These are phyloP conservation scores for Pycnococcus provasolii DNA, from an alignment of 139 green algal species.

Conservation along the genomic window DNA sequence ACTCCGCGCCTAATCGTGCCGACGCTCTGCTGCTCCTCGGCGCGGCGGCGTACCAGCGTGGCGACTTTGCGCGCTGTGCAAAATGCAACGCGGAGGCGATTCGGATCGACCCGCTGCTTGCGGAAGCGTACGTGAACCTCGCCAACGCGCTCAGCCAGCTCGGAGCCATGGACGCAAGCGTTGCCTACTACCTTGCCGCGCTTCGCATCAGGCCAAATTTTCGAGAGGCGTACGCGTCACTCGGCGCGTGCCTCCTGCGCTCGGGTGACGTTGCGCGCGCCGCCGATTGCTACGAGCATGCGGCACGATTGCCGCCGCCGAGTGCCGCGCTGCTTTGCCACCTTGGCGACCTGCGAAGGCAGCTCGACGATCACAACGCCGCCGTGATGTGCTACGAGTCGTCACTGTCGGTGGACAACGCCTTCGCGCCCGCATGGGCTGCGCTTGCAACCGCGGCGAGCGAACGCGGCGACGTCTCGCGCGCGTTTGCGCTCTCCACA, in stretches of 20 bases:
- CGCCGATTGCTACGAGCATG: conserved; percentile 67
- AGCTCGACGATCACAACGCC: too few relatives aligned
- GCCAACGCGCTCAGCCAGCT: conserved; percentile 48
- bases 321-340: background rate
- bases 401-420: too few relatives aligned
- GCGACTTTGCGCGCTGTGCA: conserved; percentile 29
- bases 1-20: conserved; percentile 25
- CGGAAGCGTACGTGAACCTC: conserved; percentile 46
- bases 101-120: conserved; percentile 40
- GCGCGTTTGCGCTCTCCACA: too few relatives aligned
- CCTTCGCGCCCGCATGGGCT: too few relatives aligned
- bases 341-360: background rate
- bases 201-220: conserved; percentile 48
- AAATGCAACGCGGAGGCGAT: conserved; percentile 35
- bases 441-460: too few relatives aligned
- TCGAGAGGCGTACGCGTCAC: conserved; percentile 18
- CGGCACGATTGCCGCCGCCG: conserved; percentile 43
- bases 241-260: conserved; percentile 30
- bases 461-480: too few relatives aligned
- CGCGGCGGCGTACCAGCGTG: conserved; percentile 67
- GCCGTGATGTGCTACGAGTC: too few relatives aligned
- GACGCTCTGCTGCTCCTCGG: conserved; percentile 71
- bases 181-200: conserved; percentile 31
- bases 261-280: conserved; percentile 45
- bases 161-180: background rate